Evolutionary conservation across 495 filamentous ascomycete genomes (phyloP).

Genomic region (Hyaloscypha finlandica): DNA sequence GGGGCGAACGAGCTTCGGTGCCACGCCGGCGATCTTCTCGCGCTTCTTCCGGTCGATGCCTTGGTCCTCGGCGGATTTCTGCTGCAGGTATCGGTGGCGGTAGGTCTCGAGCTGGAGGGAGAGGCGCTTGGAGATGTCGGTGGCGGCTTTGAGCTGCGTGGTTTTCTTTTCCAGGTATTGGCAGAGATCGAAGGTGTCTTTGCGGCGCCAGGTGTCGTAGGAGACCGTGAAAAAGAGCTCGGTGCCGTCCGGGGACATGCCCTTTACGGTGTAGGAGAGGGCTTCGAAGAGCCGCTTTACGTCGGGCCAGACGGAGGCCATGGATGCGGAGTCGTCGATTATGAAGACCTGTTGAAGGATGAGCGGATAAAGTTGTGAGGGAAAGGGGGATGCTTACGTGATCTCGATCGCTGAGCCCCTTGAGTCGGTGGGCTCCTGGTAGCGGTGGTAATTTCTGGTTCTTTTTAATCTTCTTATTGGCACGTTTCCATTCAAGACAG

Average conservation of each 20-base stretch:
- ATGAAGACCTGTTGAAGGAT: constrained; percentile 14
- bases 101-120: constrained; percentile 22
- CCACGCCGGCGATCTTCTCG: neutral
- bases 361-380: neutral
- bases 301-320: constrained; percentile 20
- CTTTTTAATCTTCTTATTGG: constrained; percentile 28
- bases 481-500: constrained; percentile 27
- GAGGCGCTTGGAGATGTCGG: constrained; percentile 21
- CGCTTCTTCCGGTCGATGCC: constrained; percentile 2
- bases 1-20: neutral
- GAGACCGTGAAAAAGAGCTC: constrained; percentile 25
- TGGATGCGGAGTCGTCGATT: constrained; percentile 21
- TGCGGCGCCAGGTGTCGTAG: constrained; percentile 22
- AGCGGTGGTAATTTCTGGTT: constrained; percentile 19
- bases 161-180: constrained; percentile 22
- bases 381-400: neutral
- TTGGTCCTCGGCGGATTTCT: neutral
- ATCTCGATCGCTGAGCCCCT: constrained; percentile 15
- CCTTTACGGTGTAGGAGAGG: constrained; percentile 22
- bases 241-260: constrained; percentile 18
- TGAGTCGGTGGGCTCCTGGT: constrained; percentile 15
- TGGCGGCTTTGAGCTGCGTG: neutral
- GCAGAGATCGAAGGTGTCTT: constrained; percentile 24
- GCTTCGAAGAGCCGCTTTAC: constrained; percentile 20
- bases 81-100: constrained; percentile 5